These are phyloP conservation scores for Parietaria judaica DNA, from an alignment of 306 rosid genomes.

Conservation along the genomic window DNA sequence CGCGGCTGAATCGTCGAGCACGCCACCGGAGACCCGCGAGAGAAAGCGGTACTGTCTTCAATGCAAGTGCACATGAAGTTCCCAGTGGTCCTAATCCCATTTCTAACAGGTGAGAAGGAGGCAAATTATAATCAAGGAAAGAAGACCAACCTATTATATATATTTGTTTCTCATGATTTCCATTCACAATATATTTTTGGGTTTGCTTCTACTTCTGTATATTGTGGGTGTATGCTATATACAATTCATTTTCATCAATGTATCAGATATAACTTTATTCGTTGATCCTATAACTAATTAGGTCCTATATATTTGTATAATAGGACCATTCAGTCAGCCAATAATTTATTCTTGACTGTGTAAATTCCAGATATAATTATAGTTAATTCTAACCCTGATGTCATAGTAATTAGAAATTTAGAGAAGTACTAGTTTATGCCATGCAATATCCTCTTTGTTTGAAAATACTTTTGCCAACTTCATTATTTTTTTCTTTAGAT, in stretches of 20 bases:
- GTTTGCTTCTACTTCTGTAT: constrained; percentile 11
- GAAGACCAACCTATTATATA: constrained; percentile 4
- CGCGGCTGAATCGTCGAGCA: constrained; percentile 2
- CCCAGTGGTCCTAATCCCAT: constrained; percentile 95
- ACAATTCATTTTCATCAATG: neutral
- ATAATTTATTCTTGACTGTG: too few species aligned
- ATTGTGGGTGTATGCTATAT: constrained; percentile 4
- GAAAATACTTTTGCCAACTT: too few species aligned
- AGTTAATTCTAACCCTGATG: too few species aligned
- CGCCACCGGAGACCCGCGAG: constrained; percentile 26
- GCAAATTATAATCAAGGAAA: constrained; percentile 5
- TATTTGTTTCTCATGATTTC: neutral
- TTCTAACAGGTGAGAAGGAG: constrained; percentile 58
- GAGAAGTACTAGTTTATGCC: too few species aligned
- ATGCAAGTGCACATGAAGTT: constrained; percentile 59
- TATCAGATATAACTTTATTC: constrained; percentile 2
- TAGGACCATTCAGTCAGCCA: too few species aligned
- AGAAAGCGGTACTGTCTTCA: constrained; percentile 29
- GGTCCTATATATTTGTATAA: constrained; percentile 32
- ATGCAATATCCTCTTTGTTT: too few species aligned
- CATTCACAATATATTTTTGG: constrained; percentile 10
- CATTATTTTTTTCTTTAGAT: too few species aligned
- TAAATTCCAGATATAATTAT: too few species aligned
- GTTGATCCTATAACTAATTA: constrained; percentile 41
- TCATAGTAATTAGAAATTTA: too few species aligned